Evolutionary conservation across 345 rosid species (phyloP), one percentile per base, ranked within the genome.

Genomic region (Corchorus olitorius): DNA sequence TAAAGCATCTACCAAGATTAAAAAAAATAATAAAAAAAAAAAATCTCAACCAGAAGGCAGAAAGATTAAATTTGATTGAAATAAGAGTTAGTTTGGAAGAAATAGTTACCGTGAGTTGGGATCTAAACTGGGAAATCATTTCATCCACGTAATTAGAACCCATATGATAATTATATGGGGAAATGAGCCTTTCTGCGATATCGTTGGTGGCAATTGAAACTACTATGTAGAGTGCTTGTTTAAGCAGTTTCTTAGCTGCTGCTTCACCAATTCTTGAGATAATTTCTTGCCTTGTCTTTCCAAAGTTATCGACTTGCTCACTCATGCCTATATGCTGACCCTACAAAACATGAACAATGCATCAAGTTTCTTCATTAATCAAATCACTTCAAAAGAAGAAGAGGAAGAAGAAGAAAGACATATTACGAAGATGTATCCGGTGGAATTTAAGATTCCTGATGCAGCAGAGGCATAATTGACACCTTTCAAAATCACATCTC

Each of bases 301-400:
- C 83, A 6, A 86, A 86, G 77, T 83, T 55, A 45, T 75, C 76
- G 39, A 86, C 34, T 81, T 86, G 89, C n/a, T 77, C 10, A 45
- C 2, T 45, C 48, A 45, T 27, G 27, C 27, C 27, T 27, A 27
- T 27, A 27, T 27, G 27, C 27, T 27, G 27, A 27, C 27, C 27
- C 27, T 27, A 27, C 27, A 27, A 27, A 27, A 27, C 27, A 27
- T 27, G 27, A 27, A 27, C 1, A 27, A 27, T 27, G 27, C 27
- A 1, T 27, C 0, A 27, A 27, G 27, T 27, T 27, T 27, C 27
- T 27, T 27, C 27, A 27, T 27, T 27, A 0, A 27, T 27, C 48
- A 45, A 6, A 5, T 45, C 27, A 0, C 27, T 27, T 45, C 2
- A 45, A 27, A 16, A 54, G 0, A 5, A 16, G n/a, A n/a, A n/a